Conservation (phyloP, 2,329 filamentous ascomycete genomes). For the Aspergillus aculeatus region DNA sequence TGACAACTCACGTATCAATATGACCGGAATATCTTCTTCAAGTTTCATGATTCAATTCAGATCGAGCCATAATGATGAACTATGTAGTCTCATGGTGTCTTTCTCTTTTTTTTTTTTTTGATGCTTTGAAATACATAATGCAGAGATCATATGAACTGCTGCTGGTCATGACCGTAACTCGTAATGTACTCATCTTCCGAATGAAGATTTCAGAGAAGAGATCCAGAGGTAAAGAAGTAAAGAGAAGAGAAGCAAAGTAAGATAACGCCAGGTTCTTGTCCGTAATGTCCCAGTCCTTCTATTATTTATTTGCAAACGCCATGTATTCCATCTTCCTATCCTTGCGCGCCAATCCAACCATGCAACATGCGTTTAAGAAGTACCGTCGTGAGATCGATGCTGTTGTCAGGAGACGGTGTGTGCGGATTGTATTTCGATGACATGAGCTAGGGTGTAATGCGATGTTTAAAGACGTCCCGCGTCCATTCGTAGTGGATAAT, state of each 20-base stretch:
- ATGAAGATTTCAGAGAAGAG: neutral
- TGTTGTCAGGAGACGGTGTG: neutral
- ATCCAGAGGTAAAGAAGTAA: neutral
- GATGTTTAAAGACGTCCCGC: neutral
- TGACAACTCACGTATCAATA: no score
- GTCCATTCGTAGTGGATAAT: neutral
- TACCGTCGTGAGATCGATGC: neutral
- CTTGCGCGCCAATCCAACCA: neutral
- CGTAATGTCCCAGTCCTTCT: constrained; percentile 13
- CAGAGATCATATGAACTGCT: neutral
- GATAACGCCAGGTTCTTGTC: neutral
- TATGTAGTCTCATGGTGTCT: neutral
- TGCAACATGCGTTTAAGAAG: neutral
- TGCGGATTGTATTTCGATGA: neutral
- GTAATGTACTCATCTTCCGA: constrained; percentile 7
- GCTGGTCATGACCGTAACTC: constrained; percentile 6
- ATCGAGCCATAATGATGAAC: neutral
- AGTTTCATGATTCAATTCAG: neutral
- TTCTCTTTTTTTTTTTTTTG: no score
- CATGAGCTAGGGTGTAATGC: neutral
- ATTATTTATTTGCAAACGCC: constrained; percentile 18
- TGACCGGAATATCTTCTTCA: no score
- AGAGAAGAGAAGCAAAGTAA: neutral
- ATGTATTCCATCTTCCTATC: neutral
- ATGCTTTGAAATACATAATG: constrained; percentile 10